A percentile compares a stretch with the other conserved stretches of the same genome.
Evolutionary conservation across 75 land plant genomes (phyloP).

Genomic region (Gnetum montanum): DNA sequence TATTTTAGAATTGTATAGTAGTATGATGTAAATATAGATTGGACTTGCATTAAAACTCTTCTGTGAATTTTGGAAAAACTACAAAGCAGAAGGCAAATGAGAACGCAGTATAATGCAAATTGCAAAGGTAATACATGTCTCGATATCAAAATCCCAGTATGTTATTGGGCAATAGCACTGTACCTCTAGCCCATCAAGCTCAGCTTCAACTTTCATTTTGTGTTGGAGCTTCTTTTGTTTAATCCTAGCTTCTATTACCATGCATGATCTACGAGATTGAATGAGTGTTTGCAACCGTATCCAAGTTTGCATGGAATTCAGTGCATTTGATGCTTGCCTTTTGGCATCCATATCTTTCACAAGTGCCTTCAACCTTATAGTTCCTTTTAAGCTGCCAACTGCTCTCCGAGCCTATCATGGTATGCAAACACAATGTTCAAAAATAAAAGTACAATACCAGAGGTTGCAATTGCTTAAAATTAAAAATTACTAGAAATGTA

Average conservation of each 20-base stretch:
- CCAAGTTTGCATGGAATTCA: slow-evolving; percentile 44
- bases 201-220: slow-evolving; percentile 59
- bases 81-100: too few species aligned
- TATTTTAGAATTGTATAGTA: too few species aligned
- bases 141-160: too few species aligned
- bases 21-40: too few species aligned
- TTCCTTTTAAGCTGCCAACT: slow-evolving; percentile 32
- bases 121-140: too few species aligned
- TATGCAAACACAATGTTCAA: neutral
- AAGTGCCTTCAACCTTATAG: slow-evolving; percentile 26
- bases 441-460: neutral
- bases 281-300: slow-evolving; percentile 36
- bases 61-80: too few species aligned
- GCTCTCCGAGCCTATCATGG: slow-evolving; percentile 43
- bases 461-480: neutral
- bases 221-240: slow-evolving; percentile 53
- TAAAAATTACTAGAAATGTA: too few species aligned
- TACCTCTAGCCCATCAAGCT: slow-evolving; percentile 64
- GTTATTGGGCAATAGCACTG: too few species aligned
- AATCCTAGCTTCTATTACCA: slow-evolving; percentile 46
- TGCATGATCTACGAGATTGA: slow-evolving; percentile 42
- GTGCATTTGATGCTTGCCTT: slow-evolving; percentile 39
- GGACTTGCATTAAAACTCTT: too few species aligned
- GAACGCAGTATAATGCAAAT: too few species aligned
- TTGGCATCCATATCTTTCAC: slow-evolving; percentile 13